A percentile compares a stretch with the other conserved stretches of the same genome.
phyloP scores from a whole-genome alignment of 2,329 filamentous ascomycete species.

The Verticillium nubilum region DNA sequence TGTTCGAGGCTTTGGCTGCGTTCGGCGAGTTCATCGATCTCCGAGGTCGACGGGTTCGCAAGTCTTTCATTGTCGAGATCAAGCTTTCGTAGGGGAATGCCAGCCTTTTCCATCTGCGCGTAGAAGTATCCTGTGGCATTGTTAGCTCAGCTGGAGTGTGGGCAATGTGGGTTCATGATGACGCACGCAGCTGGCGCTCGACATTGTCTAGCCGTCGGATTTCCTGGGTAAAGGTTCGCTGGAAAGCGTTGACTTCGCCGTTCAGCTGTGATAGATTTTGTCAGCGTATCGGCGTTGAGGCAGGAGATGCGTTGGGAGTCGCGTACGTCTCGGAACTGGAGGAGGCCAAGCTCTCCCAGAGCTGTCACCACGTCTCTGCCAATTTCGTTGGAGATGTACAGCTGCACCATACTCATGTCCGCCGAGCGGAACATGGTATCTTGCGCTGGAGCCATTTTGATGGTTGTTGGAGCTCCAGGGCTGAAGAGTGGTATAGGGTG shows the following conservation, averaged over 20 bases:
- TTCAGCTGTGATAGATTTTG: conserved; percentile 63
- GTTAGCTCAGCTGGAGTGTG: conserved; percentile 21
- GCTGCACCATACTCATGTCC: conserved; percentile 99
- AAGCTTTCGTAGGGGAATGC: conserved; percentile 79
- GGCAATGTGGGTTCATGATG: conserved; percentile 9
- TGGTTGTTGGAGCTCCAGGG: conserved; percentile 14
- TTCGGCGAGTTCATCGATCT: conserved; percentile 94
- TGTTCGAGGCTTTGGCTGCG: conserved; percentile 90
- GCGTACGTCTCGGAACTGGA: conserved; percentile 95
- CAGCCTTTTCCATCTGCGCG: conserved; percentile 88
- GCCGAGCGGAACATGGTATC: conserved; percentile 99
- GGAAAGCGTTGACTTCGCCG: conserved; percentile 86
- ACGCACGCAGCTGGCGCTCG: conserved; percentile 89
- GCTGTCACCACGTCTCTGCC: conserved; percentile 96
- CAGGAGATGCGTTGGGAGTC: conserved; percentile 10
- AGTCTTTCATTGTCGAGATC: conserved; percentile 86
- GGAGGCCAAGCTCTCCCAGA: conserved; percentile 88
- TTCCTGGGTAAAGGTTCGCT: conserved; percentile 95
- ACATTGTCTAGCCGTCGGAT: conserved; percentile 97
- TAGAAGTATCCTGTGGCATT: conserved; percentile 74
- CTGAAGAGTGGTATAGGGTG: conserved; percentile 1
- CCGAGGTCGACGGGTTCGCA: conserved; percentile 81
- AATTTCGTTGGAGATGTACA: conserved; percentile 99
- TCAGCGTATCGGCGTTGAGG: not conserved
- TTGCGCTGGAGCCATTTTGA: conserved; percentile 59